These are phyloP conservation scores for Aspergillus unguis DNA, from an alignment of 2,329 filamentous ascomycete species.

Conservation along the genomic window DNA sequence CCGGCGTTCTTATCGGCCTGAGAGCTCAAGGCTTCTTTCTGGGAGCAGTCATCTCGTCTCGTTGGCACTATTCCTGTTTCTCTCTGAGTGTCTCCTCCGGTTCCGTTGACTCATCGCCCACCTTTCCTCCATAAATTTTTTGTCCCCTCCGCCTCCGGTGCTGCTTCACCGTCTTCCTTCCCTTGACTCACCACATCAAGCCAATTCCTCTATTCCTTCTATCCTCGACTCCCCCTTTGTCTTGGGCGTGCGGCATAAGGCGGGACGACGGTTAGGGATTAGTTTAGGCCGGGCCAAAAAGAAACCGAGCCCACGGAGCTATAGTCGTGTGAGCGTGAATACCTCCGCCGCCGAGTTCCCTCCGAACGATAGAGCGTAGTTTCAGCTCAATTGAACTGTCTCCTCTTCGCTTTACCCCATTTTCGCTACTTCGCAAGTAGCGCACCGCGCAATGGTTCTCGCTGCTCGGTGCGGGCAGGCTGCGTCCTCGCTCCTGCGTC, in stretches of 20 bases:
- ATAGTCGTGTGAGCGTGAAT: slow-evolving; percentile 11
- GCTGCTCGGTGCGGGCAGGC: slow-evolving; percentile 45
- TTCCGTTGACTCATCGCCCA: slow-evolving; percentile 28
- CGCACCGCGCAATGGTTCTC: slow-evolving; percentile 45
- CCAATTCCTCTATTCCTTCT: slow-evolving; percentile 10
- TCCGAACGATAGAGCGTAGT: slow-evolving; percentile 8
- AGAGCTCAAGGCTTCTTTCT: slow-evolving; percentile 8
- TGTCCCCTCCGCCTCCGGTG: slow-evolving; percentile 13
- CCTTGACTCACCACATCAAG: slow-evolving; percentile 15
- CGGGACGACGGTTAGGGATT: slow-evolving; percentile 21
- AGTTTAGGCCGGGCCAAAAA: slow-evolving; percentile 10
- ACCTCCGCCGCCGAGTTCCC: slow-evolving; percentile 6
- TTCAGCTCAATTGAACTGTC: slow-evolving; percentile 18
- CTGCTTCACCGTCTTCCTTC: slow-evolving; percentile 12
- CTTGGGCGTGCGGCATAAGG: slow-evolving; percentile 23
- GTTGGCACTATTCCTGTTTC: slow-evolving; percentile 16
- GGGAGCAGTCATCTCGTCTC: slow-evolving; percentile 5
- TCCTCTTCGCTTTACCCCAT: slow-evolving; percentile 6
- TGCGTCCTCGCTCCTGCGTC: slow-evolving; percentile 39
- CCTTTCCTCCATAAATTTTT: slow-evolving; percentile 13
- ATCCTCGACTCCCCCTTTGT: slow-evolving; percentile 15
- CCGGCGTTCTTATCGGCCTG: slow-evolving; percentile 30
- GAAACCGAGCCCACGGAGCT: slow-evolving; percentile 6
- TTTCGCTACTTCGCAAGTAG: slow-evolving; percentile 17
- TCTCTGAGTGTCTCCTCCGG: slow-evolving; percentile 11